Percentiles rank a stretch among this genome's conserved stretches.
Conservation (phyloP, 2,329 filamentous ascomycete genomes). For the Lasiodiplodia hormozganensis region DNA sequence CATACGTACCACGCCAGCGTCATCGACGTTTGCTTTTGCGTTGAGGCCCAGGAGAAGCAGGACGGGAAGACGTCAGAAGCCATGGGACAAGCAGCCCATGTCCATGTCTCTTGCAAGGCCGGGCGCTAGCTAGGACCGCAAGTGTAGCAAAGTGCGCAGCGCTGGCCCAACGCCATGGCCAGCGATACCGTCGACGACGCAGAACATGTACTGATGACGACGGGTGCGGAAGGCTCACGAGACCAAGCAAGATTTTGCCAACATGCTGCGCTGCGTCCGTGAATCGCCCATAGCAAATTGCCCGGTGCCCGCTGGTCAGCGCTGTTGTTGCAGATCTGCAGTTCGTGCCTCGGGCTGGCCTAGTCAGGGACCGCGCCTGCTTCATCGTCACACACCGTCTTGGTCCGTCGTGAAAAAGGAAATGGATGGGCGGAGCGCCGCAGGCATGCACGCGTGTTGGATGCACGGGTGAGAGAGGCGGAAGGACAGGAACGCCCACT, state of each 20-base stretch:
- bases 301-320: not conserved
- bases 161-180: slow-evolving; percentile 13
- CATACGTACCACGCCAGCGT: slow-evolving; percentile 14
- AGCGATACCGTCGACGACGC: slow-evolving; percentile 7
- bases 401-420: slow-evolving; percentile 14
- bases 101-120: slow-evolving; percentile 7
- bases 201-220: slow-evolving; percentile 15
- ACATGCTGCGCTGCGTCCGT: slow-evolving; percentile 1
- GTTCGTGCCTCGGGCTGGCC: slow-evolving; percentile 13
- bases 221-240: slow-evolving; percentile 1
- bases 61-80: slow-evolving; percentile 4
- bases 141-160: slow-evolving; percentile 10
- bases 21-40: slow-evolving; percentile 24
- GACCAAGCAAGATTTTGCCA: slow-evolving; percentile 22
- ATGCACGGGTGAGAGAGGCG: too few relatives aligned
- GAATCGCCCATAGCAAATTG: slow-evolving; percentile 18
- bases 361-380: slow-evolving; percentile 22
- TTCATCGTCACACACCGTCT: slow-evolving; percentile 21
- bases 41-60: not conserved
- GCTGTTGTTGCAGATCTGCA: slow-evolving; percentile 23
- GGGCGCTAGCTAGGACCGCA: slow-evolving; percentile 5
- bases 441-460: not conserved
- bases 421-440: slow-evolving; percentile 4
- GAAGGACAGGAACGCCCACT: not conserved
- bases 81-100: not conserved